Evolutionary conservation across 495 filamentous ascomycete species (phyloP).

Genomic region (Trichocladium uniseriatum): DNA sequence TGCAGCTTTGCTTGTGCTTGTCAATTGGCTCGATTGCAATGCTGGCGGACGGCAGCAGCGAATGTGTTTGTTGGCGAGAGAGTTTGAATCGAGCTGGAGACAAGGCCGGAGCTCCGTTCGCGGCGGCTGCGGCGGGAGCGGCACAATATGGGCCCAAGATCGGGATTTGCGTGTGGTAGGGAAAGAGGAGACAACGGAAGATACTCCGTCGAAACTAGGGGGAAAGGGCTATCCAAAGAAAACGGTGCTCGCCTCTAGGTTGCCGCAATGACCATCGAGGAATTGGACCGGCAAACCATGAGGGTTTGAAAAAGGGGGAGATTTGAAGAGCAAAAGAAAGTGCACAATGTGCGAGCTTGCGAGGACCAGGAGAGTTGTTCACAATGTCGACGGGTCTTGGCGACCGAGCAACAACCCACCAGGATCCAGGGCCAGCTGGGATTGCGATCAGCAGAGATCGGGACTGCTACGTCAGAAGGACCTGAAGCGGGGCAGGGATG

Average conservation of each 20-base stretch:
- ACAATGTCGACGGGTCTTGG: slow-evolving; percentile 6
- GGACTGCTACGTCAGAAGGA: slow-evolving; percentile 14
- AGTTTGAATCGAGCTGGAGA: not conserved
- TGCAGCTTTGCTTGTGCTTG: slow-evolving; percentile 11
- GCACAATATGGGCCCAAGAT: slow-evolving; percentile 7
- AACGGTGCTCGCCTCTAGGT: too few species aligned
- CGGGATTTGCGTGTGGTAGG: not conserved
- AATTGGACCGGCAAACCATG: slow-evolving; percentile 4
- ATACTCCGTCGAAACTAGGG: not conserved
- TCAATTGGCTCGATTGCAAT: slow-evolving; percentile 17
- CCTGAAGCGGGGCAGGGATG: not conserved
- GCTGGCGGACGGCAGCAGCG: not conserved
- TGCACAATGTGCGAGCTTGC: not conserved
- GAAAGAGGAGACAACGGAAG: not conserved
- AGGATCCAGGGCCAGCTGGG: slow-evolving; percentile 7
- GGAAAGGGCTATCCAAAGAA: not conserved
- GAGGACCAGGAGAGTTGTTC: not conserved
- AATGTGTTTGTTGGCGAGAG: not conserved
- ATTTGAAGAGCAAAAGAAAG: not conserved
- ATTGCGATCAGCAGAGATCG: slow-evolving; percentile 5
- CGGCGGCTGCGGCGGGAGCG: not conserved
- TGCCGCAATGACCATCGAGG: too few species aligned
- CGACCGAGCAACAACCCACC: not conserved
- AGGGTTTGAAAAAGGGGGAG: not conserved
- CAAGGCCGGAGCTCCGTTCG: not conserved